Percentiles rank a stretch among this genome's conserved stretches.
phyloP scores from a whole-genome alignment of 2,329 filamentous ascomycete species.

The Trichoderma harzianum region DNA sequence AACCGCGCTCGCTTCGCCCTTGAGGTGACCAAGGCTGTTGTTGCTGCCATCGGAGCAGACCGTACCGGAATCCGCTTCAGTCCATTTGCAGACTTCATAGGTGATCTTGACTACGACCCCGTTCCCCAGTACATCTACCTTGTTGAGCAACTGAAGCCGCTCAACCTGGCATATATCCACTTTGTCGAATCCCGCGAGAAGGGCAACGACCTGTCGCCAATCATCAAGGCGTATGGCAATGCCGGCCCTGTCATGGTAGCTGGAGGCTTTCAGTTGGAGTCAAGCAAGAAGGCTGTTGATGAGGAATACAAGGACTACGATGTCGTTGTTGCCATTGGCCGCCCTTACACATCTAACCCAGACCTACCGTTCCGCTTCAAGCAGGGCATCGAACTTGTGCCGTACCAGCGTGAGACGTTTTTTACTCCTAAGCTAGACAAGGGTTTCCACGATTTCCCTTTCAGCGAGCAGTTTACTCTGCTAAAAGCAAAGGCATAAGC shows the following conservation, averaged over 20 bases:
- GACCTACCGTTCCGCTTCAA: conserved; percentile 10
- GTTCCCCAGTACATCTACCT: conserved; percentile 8
- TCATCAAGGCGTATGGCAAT: conserved; percentile 6
- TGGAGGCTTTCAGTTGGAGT: not conserved
- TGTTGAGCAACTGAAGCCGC: conserved; percentile 2
- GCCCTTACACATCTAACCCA: conserved; percentile 9
- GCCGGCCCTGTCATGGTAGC: not conserved
- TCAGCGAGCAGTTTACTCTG: not conserved
- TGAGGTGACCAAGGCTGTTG: conserved; percentile 44
- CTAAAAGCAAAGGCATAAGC: not conserved
- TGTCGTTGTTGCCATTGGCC: conserved; percentile 5
- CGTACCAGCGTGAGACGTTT: conserved; percentile 9
- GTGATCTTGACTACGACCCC: not conserved
- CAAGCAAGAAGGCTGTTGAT: conserved; percentile 9
- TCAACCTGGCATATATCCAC: conserved; percentile 7
- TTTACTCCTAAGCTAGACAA: conserved; percentile 1
- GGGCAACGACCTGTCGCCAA: not conserved
- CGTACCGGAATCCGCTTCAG: conserved; percentile 52
- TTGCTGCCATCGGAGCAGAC: conserved; percentile 46
- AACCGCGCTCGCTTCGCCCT: conserved; percentile 51
- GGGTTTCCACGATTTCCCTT: conserved; percentile 10
- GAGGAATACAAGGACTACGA: conserved; percentile 5
- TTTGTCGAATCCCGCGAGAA: conserved; percentile 6
- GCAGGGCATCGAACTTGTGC: not conserved
- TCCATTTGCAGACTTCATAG: conserved; percentile 42